Conservation (phyloP, 1,284 basidiomycete species). For the Blastosporella zonata region DNA sequence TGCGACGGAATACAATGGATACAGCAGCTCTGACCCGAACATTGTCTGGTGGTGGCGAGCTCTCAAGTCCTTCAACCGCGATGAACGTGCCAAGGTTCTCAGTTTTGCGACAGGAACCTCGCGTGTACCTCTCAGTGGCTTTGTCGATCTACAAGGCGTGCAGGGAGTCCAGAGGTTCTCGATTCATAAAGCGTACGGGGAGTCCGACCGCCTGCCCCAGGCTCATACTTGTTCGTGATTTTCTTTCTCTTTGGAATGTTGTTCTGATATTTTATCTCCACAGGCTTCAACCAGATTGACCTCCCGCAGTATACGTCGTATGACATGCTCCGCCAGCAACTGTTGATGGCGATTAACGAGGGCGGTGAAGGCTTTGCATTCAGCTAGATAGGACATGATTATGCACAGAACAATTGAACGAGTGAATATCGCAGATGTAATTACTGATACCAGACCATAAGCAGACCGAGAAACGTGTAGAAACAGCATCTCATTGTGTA, state of each 20-base stretch:
- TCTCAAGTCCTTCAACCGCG: constrained; percentile 94
- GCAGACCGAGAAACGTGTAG: constrained; percentile 15
- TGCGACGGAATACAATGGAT: constrained; percentile 90
- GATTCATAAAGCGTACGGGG: constrained; percentile 91
- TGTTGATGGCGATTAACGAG: constrained; percentile 89
- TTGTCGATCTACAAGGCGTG: constrained; percentile 90
- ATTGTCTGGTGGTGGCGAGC: constrained; percentile 99
- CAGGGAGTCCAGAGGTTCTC: constrained; percentile 96
- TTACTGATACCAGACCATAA: constrained; percentile 17
- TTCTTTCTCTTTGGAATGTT: neutral
- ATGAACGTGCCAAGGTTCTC: constrained; percentile 92
- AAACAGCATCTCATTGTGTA: constrained; percentile 22
- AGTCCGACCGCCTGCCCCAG: constrained; percentile 80
- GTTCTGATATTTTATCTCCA: constrained; percentile 1
- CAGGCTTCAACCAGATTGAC: constrained; percentile 86
- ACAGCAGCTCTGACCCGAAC: constrained; percentile 85
- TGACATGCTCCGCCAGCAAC: constrained; percentile 87
- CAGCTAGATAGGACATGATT: constrained; percentile 29
- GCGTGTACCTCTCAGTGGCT: constrained; percentile 91
- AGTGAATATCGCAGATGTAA: constrained; percentile 11
- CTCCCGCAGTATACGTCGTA: constrained; percentile 90
- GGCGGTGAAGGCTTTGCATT: constrained; percentile 92
- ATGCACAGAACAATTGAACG: neutral
- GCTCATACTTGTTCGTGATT: constrained; percentile 82
- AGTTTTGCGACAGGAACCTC: constrained; percentile 97